phyloP scores from a whole-genome alignment of 2,329 filamentous ascomycete genomes.

The Fusarium illudens region DNA sequence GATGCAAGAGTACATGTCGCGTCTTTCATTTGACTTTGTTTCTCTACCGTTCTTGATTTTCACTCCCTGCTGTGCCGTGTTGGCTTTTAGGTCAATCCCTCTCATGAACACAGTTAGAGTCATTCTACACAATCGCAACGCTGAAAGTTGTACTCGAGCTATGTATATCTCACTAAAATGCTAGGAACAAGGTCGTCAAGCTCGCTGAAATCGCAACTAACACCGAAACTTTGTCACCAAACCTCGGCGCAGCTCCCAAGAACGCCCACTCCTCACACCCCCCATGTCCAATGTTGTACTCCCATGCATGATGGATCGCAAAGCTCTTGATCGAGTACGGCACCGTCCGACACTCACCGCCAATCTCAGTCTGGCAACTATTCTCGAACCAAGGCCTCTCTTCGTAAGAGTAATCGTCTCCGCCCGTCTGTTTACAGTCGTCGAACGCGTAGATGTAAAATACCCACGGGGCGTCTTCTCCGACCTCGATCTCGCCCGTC shows the following conservation, averaged over 20 bases:
- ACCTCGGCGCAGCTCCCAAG: neutral
- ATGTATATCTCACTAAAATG: neutral
- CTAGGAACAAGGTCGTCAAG: neutral
- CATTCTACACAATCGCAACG: neutral
- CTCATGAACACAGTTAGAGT: neutral
- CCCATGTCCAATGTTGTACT: neutral
- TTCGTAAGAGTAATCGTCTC: constrained; percentile 14
- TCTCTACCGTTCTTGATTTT: neutral
- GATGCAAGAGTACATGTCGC: neutral
- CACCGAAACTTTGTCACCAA: neutral
- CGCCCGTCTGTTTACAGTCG: constrained; percentile 9
- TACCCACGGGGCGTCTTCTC: constrained; percentile 19
- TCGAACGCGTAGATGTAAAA: constrained; percentile 22
- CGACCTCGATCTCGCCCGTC: neutral
- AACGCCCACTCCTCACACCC: constrained; percentile 1
- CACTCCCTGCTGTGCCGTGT: neutral
- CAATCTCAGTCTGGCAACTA: constrained; percentile 15
- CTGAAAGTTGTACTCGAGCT: neutral
- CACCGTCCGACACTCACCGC: constrained; percentile 7
- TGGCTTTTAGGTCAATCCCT: neutral
- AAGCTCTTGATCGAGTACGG: constrained; percentile 31
- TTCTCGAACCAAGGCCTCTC: constrained; percentile 17
- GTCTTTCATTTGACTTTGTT: neutral
- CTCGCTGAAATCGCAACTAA: neutral
- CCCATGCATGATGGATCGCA: neutral